Evolutionary conservation across 2,329 filamentous ascomycete genomes (phyloP), one percentile per base, ranked within the genome.

Genomic region (Chaetomiaceae sp.): DNA sequence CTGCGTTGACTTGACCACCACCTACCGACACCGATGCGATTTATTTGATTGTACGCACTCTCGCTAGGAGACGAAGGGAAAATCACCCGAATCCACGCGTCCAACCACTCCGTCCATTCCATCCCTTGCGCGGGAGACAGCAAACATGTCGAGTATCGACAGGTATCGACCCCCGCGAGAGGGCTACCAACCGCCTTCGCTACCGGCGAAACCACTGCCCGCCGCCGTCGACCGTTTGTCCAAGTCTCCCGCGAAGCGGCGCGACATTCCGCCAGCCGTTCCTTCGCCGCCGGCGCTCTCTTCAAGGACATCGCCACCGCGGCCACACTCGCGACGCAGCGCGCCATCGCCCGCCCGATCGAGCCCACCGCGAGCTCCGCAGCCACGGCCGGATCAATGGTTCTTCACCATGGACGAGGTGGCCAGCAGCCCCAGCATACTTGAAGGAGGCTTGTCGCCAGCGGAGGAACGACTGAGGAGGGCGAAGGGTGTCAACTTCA

Each of bases 401-500:
- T 76, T 88, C 45, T 97, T 96, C 64, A 87, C 84, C 12, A 76
- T 86, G 37, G 83, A 88, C 38, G 93, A 98, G 68, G 76, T 95
- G 20, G 70, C 79, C 43, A 86, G 84, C 61, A 86, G 88, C 6
- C 93, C 93, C 1, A 93, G 88, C 42, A 83, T 94, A 49, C 68
- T 89, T 12, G 87, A 95, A 56, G n/a, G n/a, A n/a, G 91, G 91
- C 18, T 79, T 97, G 62, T 65, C 80, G 8, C 75, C 82, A 3
- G 78, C 82, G 24, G 83, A 93, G 61, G 93, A 97, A 69, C 77
- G 88, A 52, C 76, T 85, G 54, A 76, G 86, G 48, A 81, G 93
- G 46, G 84, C 86, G 50, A 97, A 97, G 65, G 91, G 93, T 38
- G 84, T 96, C 62, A 95, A 95, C 65, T 98, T 98, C 68, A 95